These are phyloP conservation scores for Skeletonema grethae DNA, from an alignment of 108 stramenopile genomes.

Conservation along the genomic window DNA sequence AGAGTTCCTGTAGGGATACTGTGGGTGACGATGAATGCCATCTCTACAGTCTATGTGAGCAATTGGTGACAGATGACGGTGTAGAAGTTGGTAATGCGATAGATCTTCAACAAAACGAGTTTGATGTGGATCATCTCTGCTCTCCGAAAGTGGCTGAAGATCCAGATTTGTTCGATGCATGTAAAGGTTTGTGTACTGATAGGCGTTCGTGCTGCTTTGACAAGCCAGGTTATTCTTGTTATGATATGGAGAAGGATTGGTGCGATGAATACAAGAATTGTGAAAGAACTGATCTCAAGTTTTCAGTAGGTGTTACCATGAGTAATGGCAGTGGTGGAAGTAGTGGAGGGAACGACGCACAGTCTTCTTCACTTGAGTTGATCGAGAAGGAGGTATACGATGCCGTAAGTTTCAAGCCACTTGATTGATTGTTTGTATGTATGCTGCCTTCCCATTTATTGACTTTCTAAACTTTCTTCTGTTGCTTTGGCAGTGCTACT, in stretches of 20 bases:
- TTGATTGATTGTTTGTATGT: too few species aligned
- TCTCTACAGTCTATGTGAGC: slow-evolving; percentile 3
- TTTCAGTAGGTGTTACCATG: neutral
- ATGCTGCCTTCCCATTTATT: too few species aligned
- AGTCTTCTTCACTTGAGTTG: neutral
- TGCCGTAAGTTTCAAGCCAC: too few species aligned
- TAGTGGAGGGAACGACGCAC: neutral
- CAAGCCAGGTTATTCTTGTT: slow-evolving; percentile 13
- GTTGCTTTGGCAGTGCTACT: too few species aligned
- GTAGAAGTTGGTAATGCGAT: neutral
- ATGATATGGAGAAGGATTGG: slow-evolving; percentile 20
- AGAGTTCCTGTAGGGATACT: slow-evolving; percentile 11
- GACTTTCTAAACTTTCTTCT: too few species aligned
- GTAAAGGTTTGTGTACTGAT: neutral
- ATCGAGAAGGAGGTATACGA: neutral
- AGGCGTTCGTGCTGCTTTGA: slow-evolving; percentile 26
- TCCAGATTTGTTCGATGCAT: slow-evolving; percentile 9
- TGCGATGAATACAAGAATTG: slow-evolving; percentile 27
- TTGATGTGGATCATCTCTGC: slow-evolving; percentile 3
- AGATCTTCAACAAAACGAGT: neutral
- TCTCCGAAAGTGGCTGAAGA: neutral
- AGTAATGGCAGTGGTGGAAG: neutral
- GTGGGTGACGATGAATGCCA: slow-evolving; percentile 14
- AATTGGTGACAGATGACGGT: slow-evolving; percentile 18
- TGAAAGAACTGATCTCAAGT: neutral